Base-by-base conservation (phyloP, 257 asterid species). In the Coffea canephora region DNA sequence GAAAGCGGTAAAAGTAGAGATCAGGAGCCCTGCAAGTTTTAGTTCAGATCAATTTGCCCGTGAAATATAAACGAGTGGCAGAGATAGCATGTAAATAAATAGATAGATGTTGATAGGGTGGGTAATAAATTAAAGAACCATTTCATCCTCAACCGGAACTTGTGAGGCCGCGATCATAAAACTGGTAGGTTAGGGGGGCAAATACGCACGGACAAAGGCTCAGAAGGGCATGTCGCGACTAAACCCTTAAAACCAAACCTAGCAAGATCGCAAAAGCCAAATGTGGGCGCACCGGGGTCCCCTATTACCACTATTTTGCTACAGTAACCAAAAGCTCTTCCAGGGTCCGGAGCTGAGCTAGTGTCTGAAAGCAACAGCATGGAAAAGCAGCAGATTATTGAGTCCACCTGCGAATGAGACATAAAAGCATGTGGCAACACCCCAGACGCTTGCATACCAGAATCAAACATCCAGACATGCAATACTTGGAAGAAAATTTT, bases 371-470 rank as follows among this genome's bases (percentile, higher is more conserved):
- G 84, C 80, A 76, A 81, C 76, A 23, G 6, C 18, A 61, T 13
- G 12, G 50, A 59, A 77, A 77, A 41, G 55, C 3, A 31, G 8
- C 45, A 49, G 69, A 70, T 75, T 66, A 46, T 80, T 15, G 69
- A 77, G 31, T 57, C 49, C 79, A 71, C 73, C 82, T 73, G 75
- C 71, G 77, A 67, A 73, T 67, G 72, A 76, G 80, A 80, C 82
- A 57, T 46, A 52, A 43, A 69, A 83, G 81, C 82, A 83, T 80
- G 86, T 77, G 84, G 82, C 82, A 43, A 66, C 66, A 55, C 67
- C 50, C 79, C 82, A 80, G 82, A 77, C 43, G 77, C 75, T 50
- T 83, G 79, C 75, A 48, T 19, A 27, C 62, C 70, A 45, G 8
- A 39, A 48, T 76, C 55, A 48, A 2, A 69, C 59, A 64, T 45